Evolutionary conservation across 1,284 basidiomycete genomes (phyloP), one percentile per base, ranked within the genome.

Genomic region (Microbotryum lychnidis-dioicae): DNA sequence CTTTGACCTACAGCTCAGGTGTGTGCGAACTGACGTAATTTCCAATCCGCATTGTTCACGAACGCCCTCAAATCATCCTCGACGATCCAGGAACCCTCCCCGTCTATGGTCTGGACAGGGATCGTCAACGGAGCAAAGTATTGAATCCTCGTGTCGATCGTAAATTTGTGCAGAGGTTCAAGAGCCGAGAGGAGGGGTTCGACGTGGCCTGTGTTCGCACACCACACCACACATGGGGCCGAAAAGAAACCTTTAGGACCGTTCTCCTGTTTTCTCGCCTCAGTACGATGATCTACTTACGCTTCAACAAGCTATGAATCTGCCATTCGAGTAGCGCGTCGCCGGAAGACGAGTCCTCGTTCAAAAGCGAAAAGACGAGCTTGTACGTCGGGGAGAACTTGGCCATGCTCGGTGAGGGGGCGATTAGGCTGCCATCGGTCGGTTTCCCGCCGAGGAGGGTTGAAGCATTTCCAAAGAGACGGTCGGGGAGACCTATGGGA

Each of bases 1-100:
- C 23, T 23, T 37, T 14, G 52, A 42, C 14, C 37, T 12, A 18
- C 1, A 42, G 4, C 16, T 6, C 37, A 16, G 16, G 23, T 23
- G 23, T n/a, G 14, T 61, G 18, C 64, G 60, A 37, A 74, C 81
- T 75, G 70, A 92, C 91, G 89, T 50, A 98, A 75, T 18, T 85
- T 88, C 94, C 94, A 98, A 73, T 92, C 87, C 18, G 91, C 93
- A 4, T 91, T 91, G 72, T 98, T 98, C 58, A 98, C 81, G 71
- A 98, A 98, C 0, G 91, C 83, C 25, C 87, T 90, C 61, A 93
- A 79, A 69, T 91, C 84, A 69, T 91, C 89, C 60, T 84, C 82
- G 16, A 83, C 83, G 47, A 96, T 76, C 0, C 83, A 81, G 74
- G 83, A 83, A 0, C 73, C 59, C 20, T 75, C 75, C 7, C 60